Base-by-base conservation (phyloP, 345 rosid genomes). In the Dipteronia dyeriana region DNA sequence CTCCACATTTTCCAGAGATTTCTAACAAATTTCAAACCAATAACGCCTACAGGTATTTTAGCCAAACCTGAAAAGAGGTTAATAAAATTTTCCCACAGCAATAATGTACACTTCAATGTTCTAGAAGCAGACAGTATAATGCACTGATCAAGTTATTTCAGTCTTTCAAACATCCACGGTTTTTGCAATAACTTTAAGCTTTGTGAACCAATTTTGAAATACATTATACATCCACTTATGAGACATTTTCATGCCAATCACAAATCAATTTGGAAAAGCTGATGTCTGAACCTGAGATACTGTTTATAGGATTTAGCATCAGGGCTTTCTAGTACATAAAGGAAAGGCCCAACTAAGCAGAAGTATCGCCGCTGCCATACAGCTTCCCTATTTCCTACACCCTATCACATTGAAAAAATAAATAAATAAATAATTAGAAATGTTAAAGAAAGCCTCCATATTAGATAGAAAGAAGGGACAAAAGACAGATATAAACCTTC, bases 281-380 rank as follows among this genome's bases (percentile, higher is more conserved):
- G 57, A 70, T 26, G 41, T 68, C 67, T 68, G 17, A 79, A 96
- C 99, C 99, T 96, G 92, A 90, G 57, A 79, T 88, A 94, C 73
- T 92, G 91, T 86, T 89, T 94, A 76, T 96, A 96, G 56, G 99
- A 84, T 84, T 85, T 90, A 67, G 97, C 87, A 67, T 77, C 83
- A 54, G 94, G 98, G 78, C 83, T 80, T 79, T 92, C 97, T 51
- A 96, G 92, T 68, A 89, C 85, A 78, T 92, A 96, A 51, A 96
- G 86, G 75, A 89, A 92, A 66, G 99, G 93, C 68, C 99, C 99
- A 77, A 94, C 98, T 73, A 96, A 86, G 87, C 90, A 96, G 59
- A 91, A 78, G 85, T 92, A 96, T 61, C 92, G 89, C 71, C 86
- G 85, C 90, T 91, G 90, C 99, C 99, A 96, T 47, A 87, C 84